phyloP scores from a whole-genome alignment of 345 rosid genomes.

The Carallia brachiata region DNA sequence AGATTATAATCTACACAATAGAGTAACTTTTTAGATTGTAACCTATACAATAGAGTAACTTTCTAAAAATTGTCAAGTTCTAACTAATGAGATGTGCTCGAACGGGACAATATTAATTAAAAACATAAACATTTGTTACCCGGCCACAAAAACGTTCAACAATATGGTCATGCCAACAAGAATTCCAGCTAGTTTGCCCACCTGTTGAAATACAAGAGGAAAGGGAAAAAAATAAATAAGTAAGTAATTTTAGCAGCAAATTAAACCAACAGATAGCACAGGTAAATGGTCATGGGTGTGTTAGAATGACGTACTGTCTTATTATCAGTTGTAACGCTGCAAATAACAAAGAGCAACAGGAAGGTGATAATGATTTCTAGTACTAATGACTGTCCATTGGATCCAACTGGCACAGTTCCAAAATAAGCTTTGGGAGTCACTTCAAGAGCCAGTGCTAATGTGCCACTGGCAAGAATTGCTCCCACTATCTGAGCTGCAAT shows the following conservation, averaged over 20 bases:
- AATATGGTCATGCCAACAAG: conserved; percentile 65
- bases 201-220: conserved; percentile 20
- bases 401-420: conserved; percentile 58
- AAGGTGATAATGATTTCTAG: conserved; percentile 61
- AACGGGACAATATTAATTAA: not conserved
- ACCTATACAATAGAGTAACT: no score
- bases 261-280: not conserved
- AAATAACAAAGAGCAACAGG: conserved; percentile 68
- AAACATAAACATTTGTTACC: conserved; percentile 25
- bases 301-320: conserved; percentile 37
- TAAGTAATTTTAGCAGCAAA: not conserved
- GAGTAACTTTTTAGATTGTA: no score
- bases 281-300: not conserved
- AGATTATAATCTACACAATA: no score
- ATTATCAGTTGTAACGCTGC: conserved; percentile 44
- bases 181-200: conserved; percentile 46
- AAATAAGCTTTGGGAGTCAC: conserved; percentile 47
- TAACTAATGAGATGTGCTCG: no score
- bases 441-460: conserved; percentile 39
- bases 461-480: conserved; percentile 55
- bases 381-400: conserved; percentile 43
- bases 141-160: conserved; percentile 55
- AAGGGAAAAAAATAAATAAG: not conserved
- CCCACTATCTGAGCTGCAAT: conserved; percentile 52
- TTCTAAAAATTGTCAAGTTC: no score